These are phyloP conservation scores for Gilbertella persicaria DNA, from an alignment of 371 early-diverging fungal species.

Conservation along the genomic window DNA sequence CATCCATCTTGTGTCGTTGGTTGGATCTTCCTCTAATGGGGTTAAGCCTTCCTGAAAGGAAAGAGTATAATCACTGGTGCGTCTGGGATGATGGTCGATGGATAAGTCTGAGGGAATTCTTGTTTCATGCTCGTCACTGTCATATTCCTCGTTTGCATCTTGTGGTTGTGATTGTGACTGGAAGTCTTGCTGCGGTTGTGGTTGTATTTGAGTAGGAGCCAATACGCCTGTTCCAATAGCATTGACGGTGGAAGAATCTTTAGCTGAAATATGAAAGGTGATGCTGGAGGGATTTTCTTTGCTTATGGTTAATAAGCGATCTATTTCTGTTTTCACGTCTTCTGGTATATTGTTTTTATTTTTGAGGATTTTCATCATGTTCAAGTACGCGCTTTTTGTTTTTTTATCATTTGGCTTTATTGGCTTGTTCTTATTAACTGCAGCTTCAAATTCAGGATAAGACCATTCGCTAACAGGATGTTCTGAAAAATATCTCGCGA, in stretches of 20 bases:
- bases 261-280: conserved; percentile 9
- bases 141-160: conserved; percentile 12
- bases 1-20: conserved; percentile 3
- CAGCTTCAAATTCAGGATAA: conserved; percentile 7
- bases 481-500: conserved; percentile 10
- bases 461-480: conserved; percentile 16
- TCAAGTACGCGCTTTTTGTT: conserved; percentile 14
- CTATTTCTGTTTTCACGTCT: conserved; percentile 11
- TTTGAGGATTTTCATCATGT: conserved; percentile 2
- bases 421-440: conserved; percentile 12
- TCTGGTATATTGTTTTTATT: conserved; percentile 9
- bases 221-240: conserved; percentile 13
- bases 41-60: background rate
- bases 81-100: background rate
- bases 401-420: conserved; percentile 5
- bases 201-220: conserved; percentile 3
- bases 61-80: conserved; percentile 5
- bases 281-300: conserved; percentile 8
- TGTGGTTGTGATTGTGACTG: background rate
- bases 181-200: background rate
- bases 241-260: conserved; percentile 10
- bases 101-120: conserved; percentile 11
- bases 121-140: conserved; percentile 5
- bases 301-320: background rate
- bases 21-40: conserved; percentile 7